Percentiles rank a stretch among this genome's conserved stretches.
Conservation (phyloP, 305 asterid genomes). For the Rubia balearica region DNA sequence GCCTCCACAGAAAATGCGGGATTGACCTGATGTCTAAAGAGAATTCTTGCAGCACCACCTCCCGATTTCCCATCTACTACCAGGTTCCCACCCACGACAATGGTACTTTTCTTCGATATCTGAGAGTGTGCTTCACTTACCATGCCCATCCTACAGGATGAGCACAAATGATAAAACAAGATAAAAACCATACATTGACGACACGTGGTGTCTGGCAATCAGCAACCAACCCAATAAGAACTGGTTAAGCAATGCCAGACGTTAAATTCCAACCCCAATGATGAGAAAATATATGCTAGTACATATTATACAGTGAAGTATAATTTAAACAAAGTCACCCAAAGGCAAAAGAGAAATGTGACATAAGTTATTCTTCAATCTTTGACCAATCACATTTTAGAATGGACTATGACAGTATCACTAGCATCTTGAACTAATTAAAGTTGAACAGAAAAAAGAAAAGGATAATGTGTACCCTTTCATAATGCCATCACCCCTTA, state of each 20-base stretch:
- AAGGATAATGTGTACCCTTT: constrained; percentile 50
- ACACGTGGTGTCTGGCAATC: background rate
- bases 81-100: constrained; percentile 76
- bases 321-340: background rate
- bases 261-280: background rate
- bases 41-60: constrained; percentile 68
- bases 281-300: background rate
- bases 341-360: background rate
- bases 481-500: constrained; percentile 86
- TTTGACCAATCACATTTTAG: background rate
- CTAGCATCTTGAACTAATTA: background rate
- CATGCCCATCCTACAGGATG: constrained; percentile 78
- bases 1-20: constrained; percentile 68
- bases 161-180: constrained; percentile 23
- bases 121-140: constrained; percentile 81
- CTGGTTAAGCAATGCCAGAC: background rate
- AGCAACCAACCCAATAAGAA: background rate
- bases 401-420: background rate
- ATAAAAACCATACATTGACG: background rate
- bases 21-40: constrained; percentile 72
- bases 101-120: constrained; percentile 58
- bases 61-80: constrained; percentile 63
- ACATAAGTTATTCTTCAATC: background rate
- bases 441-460: background rate
- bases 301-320: background rate